These are phyloP conservation scores for Septoria linicola DNA, from an alignment of 2,329 filamentous ascomycete species.

Conservation along the genomic window DNA sequence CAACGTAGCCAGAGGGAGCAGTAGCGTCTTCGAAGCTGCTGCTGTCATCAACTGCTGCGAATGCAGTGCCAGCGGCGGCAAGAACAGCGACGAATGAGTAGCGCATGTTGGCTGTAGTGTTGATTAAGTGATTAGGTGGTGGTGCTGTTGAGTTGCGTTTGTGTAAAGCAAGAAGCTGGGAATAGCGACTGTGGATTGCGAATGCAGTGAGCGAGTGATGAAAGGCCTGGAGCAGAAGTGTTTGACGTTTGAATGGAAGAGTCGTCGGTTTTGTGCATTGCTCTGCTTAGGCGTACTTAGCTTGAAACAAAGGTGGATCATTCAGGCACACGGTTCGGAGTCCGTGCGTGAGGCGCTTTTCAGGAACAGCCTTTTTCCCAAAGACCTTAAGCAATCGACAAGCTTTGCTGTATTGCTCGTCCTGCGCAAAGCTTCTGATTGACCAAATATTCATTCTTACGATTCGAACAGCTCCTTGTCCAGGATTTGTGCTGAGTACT, in stretches of 20 bases:
- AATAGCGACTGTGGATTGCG: conserved; percentile 16
- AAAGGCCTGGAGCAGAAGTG: conserved; percentile 1
- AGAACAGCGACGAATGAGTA: conserved; percentile 23
- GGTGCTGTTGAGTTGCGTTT: conserved; percentile 9
- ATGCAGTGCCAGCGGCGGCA: conserved; percentile 23
- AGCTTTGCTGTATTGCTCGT: too few species aligned
- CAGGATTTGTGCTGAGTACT: too few species aligned
- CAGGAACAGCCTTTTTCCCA: too few species aligned
- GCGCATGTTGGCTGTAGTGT: conserved; percentile 25
- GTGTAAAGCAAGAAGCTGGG: conserved; percentile 4
- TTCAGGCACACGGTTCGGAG: neutral
- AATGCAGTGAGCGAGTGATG: conserved; percentile 13
- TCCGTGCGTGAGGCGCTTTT: too few species aligned
- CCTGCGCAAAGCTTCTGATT: too few species aligned
- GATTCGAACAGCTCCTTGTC: too few species aligned
- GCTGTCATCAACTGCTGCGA: conserved; percentile 14
- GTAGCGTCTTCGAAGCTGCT: too few species aligned
- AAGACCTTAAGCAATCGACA: too few species aligned
- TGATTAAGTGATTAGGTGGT: conserved; percentile 16
- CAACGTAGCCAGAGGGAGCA: conserved; percentile 13
- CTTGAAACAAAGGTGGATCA: conserved; percentile 12
- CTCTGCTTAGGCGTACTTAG: conserved; percentile 7
- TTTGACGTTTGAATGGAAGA: conserved; percentile 6
- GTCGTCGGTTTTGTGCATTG: conserved; percentile 14
- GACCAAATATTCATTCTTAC: too few species aligned